A percentile compares a stretch with the other conserved stretches of the same genome.
Evolutionary conservation across 1,284 basidiomycete genomes (phyloP).

Genomic region (Fomitopsis betulina): DNA sequence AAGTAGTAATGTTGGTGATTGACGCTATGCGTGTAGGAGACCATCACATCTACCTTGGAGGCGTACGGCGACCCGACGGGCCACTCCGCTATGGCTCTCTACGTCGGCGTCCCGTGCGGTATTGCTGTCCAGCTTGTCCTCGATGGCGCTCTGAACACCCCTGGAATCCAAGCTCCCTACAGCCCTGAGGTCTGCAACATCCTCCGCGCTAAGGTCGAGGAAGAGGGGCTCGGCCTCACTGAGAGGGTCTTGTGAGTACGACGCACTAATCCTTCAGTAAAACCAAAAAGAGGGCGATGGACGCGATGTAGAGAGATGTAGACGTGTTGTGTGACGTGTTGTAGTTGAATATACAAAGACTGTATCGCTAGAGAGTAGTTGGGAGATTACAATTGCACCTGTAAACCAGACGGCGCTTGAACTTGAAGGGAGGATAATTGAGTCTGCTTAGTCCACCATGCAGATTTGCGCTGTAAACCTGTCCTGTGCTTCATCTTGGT

Average conservation of each 20-base stretch:
- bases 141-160: constrained; percentile 71
- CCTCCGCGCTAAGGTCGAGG: constrained; percentile 73
- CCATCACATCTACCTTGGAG: constrained; percentile 89
- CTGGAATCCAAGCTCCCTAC: constrained; percentile 89
- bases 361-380: not conserved
- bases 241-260: constrained; percentile 59
- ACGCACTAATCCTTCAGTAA: not conserved
- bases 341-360: not conserved
- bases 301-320: not conserved
- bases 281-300: not conserved
- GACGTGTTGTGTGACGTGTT: not conserved
- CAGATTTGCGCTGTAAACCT: not conserved
- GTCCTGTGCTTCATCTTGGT: not conserved
- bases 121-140: constrained; percentile 86
- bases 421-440: not conserved
- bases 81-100: constrained; percentile 90
- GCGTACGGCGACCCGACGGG: constrained; percentile 84
- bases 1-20: not conserved
- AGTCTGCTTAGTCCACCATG: not conserved
- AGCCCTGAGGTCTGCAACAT: constrained; percentile 84
- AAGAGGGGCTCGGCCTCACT: constrained; percentile 79
- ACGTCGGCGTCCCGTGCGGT: constrained; percentile 92
- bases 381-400: not conserved
- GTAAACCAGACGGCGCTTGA: not conserved
- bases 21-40: constrained; percentile 49